phyloP scores from a whole-genome alignment of 805 yeast genomes.

The Maudiozyma barnettii region DNA sequence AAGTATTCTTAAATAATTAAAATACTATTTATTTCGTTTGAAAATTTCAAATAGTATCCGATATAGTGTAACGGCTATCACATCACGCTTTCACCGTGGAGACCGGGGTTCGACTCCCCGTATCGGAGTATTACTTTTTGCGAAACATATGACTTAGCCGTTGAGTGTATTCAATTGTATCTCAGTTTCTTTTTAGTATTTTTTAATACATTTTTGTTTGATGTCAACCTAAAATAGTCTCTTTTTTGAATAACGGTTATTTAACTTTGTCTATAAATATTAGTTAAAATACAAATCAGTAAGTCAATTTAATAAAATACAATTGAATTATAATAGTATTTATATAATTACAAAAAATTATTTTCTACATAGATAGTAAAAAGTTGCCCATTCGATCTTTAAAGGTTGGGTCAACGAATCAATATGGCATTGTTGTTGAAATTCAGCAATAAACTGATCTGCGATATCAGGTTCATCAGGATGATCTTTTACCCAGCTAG shows the following conservation, averaged over 20 bases:
- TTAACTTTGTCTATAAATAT: too few species aligned
- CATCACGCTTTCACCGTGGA: constrained; percentile 7
- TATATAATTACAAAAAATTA: not conserved
- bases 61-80: constrained; percentile 7
- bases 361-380: constrained; percentile 34
- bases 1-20: too few species aligned
- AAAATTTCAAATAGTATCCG: constrained; percentile 1
- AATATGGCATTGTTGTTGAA: constrained; percentile 39
- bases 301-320: too few species aligned
- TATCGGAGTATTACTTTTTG: constrained; percentile 10
- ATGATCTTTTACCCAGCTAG: constrained; percentile 43
- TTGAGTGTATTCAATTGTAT: not conserved
- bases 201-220: not conserved
- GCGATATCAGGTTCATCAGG: constrained; percentile 38
- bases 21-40: too few species aligned
- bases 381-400: constrained; percentile 47
- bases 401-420: constrained; percentile 31
- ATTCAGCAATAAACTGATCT: constrained; percentile 37
- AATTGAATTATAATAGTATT: too few species aligned
- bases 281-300: too few species aligned
- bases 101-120: constrained; percentile 7
- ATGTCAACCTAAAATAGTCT: too few species aligned
- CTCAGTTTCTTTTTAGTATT: not conserved
- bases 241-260: too few species aligned
- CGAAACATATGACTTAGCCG: not conserved